Percentiles rank a stretch among this genome's conserved stretches.
Evolutionary conservation across 1,284 basidiomycete genomes (phyloP).

Genomic region (Ceratobasidium sp.): DNA sequence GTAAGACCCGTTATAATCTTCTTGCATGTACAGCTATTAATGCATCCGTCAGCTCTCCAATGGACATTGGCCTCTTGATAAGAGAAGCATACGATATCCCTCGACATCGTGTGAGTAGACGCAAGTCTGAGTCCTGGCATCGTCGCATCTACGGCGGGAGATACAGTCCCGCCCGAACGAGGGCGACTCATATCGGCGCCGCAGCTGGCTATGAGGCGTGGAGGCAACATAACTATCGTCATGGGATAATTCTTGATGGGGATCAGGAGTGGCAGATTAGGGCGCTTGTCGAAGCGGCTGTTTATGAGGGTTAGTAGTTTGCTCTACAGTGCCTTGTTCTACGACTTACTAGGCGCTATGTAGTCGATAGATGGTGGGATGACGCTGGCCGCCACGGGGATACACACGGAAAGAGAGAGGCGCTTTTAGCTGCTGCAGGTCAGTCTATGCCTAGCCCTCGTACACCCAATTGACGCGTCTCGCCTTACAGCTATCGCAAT

Average conservation of each 20-base stretch:
- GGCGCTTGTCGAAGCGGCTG: neutral
- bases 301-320: neutral
- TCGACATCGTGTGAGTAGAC: neutral
- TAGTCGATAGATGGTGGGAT: slow-evolving; percentile 51
- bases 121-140: slow-evolving; percentile 59
- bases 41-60: neutral
- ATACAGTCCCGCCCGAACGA: slow-evolving; percentile 49
- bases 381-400: slow-evolving; percentile 56
- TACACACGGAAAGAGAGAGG: slow-evolving; percentile 55
- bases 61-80: neutral
- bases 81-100: neutral
- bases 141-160: slow-evolving; percentile 63
- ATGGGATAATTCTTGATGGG: slow-evolving; percentile 31
- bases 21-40: neutral
- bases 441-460: neutral
- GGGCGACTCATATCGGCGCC: slow-evolving; percentile 48
- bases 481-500: slow-evolving; percentile 16
- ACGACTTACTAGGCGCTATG: neutral
- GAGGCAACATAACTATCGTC: slow-evolving; percentile 23
- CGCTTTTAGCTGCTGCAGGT: slow-evolving; percentile 62
- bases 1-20: neutral
- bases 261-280: neutral
- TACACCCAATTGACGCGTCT: neutral
- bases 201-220: slow-evolving; percentile 40
- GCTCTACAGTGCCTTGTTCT: neutral